Evolutionary conservation across 2,329 filamentous ascomycete genomes (phyloP).

Genomic region (Aplosporella prunicola): DNA sequence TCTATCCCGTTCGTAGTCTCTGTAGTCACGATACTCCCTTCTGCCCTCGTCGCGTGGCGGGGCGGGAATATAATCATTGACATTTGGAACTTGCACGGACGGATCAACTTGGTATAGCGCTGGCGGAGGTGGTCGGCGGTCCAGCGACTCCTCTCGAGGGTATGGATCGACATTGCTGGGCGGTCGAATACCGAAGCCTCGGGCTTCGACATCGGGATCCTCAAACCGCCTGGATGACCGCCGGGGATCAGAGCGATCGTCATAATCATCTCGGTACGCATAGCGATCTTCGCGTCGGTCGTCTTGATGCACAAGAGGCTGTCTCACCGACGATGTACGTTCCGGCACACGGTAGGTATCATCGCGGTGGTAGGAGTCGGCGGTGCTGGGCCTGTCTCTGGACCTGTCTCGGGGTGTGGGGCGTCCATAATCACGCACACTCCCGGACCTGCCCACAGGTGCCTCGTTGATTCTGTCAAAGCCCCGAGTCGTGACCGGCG

Average conservation of each 20-base stretch:
- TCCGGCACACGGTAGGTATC: slow-evolving; percentile 29
- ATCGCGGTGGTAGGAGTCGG: slow-evolving; percentile 23
- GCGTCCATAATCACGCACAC: slow-evolving; percentile 16
- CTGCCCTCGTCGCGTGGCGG: slow-evolving; percentile 16
- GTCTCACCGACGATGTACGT: slow-evolving; percentile 31
- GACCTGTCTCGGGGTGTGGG: slow-evolving; percentile 24
- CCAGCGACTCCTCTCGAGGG: slow-evolving; percentile 30
- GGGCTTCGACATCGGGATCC: slow-evolving; percentile 35
- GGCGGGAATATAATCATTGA: slow-evolving; percentile 8
- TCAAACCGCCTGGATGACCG: slow-evolving; percentile 31
- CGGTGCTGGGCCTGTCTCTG: slow-evolving; percentile 17
- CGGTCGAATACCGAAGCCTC: slow-evolving; percentile 39
- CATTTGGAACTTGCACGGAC: background rate
- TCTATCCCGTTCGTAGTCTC: slow-evolving; percentile 11
- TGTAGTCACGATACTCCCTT: slow-evolving; percentile 9
- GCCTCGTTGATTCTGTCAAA: slow-evolving; percentile 55
- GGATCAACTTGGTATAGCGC: slow-evolving; percentile 5
- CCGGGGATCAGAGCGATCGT: slow-evolving; percentile 31
- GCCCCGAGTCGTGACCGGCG: slow-evolving; percentile 60
- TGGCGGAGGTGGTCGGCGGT: slow-evolving; percentile 22
- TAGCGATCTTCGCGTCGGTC: slow-evolving; percentile 23
- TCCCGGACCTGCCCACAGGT: slow-evolving; percentile 15
- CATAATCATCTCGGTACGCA: slow-evolving; percentile 35
- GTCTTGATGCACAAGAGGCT: slow-evolving; percentile 40
- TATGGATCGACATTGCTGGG: slow-evolving; percentile 7